Conservation (phyloP, 2,329 filamentous ascomycete genomes). For the Sclerotinia subarctica region DNA sequence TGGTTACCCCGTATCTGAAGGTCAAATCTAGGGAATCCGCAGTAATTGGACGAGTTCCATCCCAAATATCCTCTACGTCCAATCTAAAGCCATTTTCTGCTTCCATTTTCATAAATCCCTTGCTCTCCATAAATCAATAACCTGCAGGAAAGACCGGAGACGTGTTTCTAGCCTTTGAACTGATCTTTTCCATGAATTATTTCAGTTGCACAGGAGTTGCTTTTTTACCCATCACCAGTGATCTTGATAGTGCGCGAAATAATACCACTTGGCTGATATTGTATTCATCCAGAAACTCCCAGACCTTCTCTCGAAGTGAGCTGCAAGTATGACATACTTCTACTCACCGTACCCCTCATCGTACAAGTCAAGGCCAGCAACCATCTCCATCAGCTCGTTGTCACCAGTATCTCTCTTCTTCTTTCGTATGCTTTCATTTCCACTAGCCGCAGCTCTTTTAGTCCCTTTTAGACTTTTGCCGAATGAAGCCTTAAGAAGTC, state of each 20-base stretch:
- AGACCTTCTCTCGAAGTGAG: conserved; percentile 55
- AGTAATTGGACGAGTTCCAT: not conserved
- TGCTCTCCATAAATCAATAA: conserved; percentile 58
- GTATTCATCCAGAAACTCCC: conserved; percentile 45
- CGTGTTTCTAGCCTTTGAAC: conserved; percentile 47
- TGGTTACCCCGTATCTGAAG: not conserved
- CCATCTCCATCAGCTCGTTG: conserved; percentile 34
- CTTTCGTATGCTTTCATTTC: not conserved
- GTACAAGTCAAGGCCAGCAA: conserved; percentile 44
- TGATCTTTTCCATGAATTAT: conserved; percentile 50
- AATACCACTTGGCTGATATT: conserved; percentile 51
- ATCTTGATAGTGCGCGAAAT: conserved; percentile 49
- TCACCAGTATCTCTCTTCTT: not conserved
- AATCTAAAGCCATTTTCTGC: conserved; percentile 49
- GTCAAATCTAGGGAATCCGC: not conserved
- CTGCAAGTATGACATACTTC: conserved; percentile 56
- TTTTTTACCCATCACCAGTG: conserved; percentile 40
- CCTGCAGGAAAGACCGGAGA: conserved; percentile 50
- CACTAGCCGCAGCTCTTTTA: not conserved
- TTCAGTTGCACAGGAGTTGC: conserved; percentile 45
- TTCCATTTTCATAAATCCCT: conserved; percentile 48
- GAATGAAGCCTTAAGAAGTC: no score
- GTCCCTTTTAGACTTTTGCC: not conserved
- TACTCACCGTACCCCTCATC: conserved; percentile 48
- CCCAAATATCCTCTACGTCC: conserved; percentile 47